Evolutionary conservation across 805 yeast species (phyloP), one percentile per base, ranked within the genome.

Genomic region (Saccharomycopsis sp.): DNA sequence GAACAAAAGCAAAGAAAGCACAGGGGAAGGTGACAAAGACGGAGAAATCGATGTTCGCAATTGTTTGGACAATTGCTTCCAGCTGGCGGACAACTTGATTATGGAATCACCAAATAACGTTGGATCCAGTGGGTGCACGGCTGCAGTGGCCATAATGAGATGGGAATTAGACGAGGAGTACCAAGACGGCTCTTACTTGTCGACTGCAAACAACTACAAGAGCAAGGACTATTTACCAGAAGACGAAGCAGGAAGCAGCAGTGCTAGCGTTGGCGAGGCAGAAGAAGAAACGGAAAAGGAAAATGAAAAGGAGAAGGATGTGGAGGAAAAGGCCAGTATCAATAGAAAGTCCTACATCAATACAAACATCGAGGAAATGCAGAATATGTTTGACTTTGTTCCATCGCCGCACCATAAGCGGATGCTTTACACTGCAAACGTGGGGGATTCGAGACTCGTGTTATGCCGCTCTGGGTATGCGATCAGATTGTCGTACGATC

Each of bases 71-170:
- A 71, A 70, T 27, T 68, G 92, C 3, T 89, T 92, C 58, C 62
- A 73, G 17, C 73, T 75, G 45, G 88, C 94, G 2, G 98, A 89
- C 60, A 64, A 67, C 30, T 63, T 74, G 51, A 77, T 89, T 30
- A 72, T 67, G 25, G 63, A 71, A 30, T 34, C 41, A n/a, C 20
- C 42, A 5, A 73, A 73, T 37, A 66, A 75, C 12, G 66, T 73
- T 34, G 88, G 88, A 2, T 75, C 80, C 32, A 78, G 94, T 45
- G 98, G 98, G 0, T 78, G 94, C 52, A 92, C 98, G 0, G 97
- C 96, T 0, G 96, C 94, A 0, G 96, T 88, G 7, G 95, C 96
- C 2, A 73, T 92, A 0, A 58, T 86, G 43, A 67, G 94, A 42
- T 86, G 95, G 95, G 96, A 89, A 55, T 48, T 65, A 7, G 69